Conservation (phyloP, 2,329 filamentous ascomycete species). For the Fusarium sp. region DNA sequence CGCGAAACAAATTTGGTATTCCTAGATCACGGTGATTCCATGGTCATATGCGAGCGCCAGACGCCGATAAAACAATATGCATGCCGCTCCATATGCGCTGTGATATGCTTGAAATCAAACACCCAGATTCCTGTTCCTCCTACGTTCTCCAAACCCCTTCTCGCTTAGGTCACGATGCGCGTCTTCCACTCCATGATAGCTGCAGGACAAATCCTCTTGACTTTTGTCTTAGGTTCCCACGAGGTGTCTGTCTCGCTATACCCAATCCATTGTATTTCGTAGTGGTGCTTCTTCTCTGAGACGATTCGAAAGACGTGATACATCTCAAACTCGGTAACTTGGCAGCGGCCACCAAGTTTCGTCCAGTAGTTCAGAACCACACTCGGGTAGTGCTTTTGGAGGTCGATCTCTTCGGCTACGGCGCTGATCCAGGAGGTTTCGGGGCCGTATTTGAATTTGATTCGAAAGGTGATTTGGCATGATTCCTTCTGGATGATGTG, state of each 20-base stretch:
- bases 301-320: constrained; percentile 18
- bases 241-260: constrained; percentile 14
- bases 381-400: constrained; percentile 3
- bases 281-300: not conserved
- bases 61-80: not conserved
- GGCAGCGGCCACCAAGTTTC: constrained; percentile 11
- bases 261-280: constrained; percentile 24
- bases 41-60: not conserved
- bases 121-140: constrained; percentile 46
- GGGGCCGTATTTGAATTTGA: constrained; percentile 3
- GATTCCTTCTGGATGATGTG: constrained; percentile 1
- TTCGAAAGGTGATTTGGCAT: constrained; percentile 7
- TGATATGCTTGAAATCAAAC: constrained; percentile 4
- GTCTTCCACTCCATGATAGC: constrained; percentile 20
- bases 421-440: not conserved
- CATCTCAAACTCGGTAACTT: not conserved
- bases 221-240: constrained; percentile 18
- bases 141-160: constrained; percentile 58
- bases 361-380: constrained; percentile 16
- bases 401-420: constrained; percentile 11
- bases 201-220: constrained; percentile 6
- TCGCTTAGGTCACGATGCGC: not conserved
- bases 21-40: not conserved
- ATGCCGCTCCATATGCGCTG: not conserved
- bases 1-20: not conserved